Evolutionary conservation across 352 stramenopile species (phyloP).

Genomic region (Globisporangium lucens): DNA sequence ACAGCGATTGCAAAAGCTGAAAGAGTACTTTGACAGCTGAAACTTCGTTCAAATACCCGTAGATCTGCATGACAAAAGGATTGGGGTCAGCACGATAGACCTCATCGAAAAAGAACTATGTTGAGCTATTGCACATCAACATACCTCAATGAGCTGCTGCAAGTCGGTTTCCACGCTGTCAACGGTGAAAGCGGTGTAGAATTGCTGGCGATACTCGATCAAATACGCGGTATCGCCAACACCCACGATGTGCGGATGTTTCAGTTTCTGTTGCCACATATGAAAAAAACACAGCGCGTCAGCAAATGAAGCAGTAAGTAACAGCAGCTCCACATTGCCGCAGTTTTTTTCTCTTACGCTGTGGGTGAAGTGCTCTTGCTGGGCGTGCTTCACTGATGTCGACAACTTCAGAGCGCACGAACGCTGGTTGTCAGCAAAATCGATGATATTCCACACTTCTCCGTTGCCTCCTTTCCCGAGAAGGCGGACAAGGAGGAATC

Average conservation of each 20-base stretch:
- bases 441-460: constrained; percentile 80
- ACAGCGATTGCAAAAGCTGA: constrained; percentile 61
- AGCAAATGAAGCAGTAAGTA: neutral
- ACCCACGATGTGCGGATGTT: constrained; percentile 63
- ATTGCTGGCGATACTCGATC: constrained; percentile 64
- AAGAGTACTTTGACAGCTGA: constrained; percentile 61
- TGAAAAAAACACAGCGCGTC: neutral
- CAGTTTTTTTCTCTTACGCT: constrained; percentile 42
- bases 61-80: constrained; percentile 30
- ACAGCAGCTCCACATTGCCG: neutral
- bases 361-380: constrained; percentile 69
- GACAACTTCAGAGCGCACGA: constrained; percentile 70
- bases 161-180: constrained; percentile 68
- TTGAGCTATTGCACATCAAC: neutral
- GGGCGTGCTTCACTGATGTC: constrained; percentile 63
- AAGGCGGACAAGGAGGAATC: constrained; percentile 61
- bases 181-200: constrained; percentile 78
- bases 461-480: constrained; percentile 74
- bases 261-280: constrained; percentile 43
- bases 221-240: constrained; percentile 56
- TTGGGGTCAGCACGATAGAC: neutral
- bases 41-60: constrained; percentile 54
- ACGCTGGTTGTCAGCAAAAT: constrained; percentile 64
- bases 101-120: neutral
- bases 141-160: constrained; percentile 70